Evolutionary conservation across 257 asterid species (phyloP).

Genomic region (Ehretia macrophylla): DNA sequence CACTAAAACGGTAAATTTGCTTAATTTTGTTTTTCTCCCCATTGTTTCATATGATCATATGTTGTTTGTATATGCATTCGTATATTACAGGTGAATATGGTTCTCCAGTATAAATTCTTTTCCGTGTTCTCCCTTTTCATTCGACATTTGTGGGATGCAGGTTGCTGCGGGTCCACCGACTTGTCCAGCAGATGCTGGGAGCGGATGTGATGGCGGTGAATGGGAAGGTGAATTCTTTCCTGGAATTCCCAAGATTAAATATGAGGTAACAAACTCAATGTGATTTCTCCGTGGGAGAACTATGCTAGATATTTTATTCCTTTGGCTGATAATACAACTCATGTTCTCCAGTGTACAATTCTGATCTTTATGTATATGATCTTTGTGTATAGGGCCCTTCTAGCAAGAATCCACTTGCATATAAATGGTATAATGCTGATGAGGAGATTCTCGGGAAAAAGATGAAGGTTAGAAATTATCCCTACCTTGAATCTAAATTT

Average conservation of each 20-base stretch:
- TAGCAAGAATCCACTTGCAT: conserved; percentile 81
- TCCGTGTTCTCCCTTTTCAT: too few relatives aligned
- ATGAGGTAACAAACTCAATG: conserved; percentile 51
- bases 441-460: conserved; percentile 90
- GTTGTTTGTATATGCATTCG: too few relatives aligned
- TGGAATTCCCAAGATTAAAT: conserved; percentile 66
- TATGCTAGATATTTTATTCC: not conserved
- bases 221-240: conserved; percentile 91
- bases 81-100: too few relatives aligned
- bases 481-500: not conserved
- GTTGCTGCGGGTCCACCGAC: conserved; percentile 66
- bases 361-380: conserved; percentile 4
- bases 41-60: not conserved
- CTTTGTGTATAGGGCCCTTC: conserved; percentile 58
- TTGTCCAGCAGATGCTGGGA: conserved; percentile 66
- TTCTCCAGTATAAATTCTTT: too few relatives aligned
- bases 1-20: not conserved
- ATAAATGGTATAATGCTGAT: conserved; percentile 87
- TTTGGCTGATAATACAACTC: not conserved
- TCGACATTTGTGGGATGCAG: conserved; percentile 22
- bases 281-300: not conserved
- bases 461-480: conserved; percentile 66
- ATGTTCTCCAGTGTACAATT: too few relatives aligned
- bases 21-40: not conserved
- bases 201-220: conserved; percentile 49